A percentile compares a stretch with the other conserved stretches of the same genome.
These are phyloP conservation scores for Cicer chorassanicum DNA, from an alignment of 306 rosid species.

Conservation along the genomic window DNA sequence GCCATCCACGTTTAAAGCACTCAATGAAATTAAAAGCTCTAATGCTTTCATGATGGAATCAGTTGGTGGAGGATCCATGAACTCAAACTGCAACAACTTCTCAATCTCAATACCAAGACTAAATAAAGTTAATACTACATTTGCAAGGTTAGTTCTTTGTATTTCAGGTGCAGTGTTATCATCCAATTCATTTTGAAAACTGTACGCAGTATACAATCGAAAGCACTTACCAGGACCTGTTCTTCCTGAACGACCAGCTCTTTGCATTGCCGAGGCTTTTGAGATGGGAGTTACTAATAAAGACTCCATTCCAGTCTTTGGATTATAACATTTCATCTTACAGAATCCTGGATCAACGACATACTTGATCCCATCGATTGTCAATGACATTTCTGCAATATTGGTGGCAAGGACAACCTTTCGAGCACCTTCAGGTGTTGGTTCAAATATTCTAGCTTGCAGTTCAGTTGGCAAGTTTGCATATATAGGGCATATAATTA, in stretches of 20 bases:
- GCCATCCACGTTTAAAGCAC: conserved; percentile 78
- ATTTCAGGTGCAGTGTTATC: conserved; percentile 91
- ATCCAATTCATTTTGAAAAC: conserved; percentile 69
- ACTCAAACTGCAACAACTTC: conserved; percentile 78
- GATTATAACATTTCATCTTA: conserved; percentile 59
- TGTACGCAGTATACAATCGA: conserved; percentile 75
- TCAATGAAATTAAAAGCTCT: conserved; percentile 75
- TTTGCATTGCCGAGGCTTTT: conserved; percentile 90
- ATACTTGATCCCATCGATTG: conserved; percentile 91
- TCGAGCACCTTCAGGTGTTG: conserved; percentile 92
- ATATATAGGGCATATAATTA: conserved; percentile 91
- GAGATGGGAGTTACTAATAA: conserved; percentile 80
- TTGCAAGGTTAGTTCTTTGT: conserved; percentile 88
- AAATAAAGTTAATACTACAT: conserved; percentile 79
- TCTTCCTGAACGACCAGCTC: conserved; percentile 96
- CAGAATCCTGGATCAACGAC: conserved; percentile 93
- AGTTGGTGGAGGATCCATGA: conserved; percentile 96
- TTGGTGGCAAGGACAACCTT: conserved; percentile 94
- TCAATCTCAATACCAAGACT: conserved; percentile 83
- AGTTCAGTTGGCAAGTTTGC: conserved; percentile 93
- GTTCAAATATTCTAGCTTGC: conserved; percentile 91
- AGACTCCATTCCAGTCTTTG: conserved; percentile 96
- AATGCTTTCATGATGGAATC: conserved; percentile 85
- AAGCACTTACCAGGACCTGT: conserved; percentile 96
- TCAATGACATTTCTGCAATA: conserved; percentile 93